Evolutionary conservation across 192 early-diverging fungal species (phyloP), one percentile per base, ranked within the genome.

Genomic region (Globomyces pollinis-pini): DNA sequence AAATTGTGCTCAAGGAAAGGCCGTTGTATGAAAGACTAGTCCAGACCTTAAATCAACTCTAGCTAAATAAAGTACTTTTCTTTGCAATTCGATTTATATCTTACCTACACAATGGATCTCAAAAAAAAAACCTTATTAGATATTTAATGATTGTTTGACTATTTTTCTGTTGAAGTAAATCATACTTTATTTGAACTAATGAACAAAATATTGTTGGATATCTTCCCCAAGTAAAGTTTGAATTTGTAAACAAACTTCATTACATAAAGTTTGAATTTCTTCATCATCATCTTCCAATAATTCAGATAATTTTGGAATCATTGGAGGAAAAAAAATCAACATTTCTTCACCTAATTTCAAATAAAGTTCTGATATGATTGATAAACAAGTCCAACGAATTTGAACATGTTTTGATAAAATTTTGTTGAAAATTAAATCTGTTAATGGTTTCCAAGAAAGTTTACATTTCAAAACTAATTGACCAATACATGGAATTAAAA

Each of bases 251-350:
- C 84, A 86, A 32, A 94, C 78, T 62, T 93, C 85, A 52, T 89
- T 86, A 11, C 86, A 86, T 26, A 81, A 73, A 24, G 76, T 76
- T 68, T 95, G 90, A 2, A 99, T 91, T 43, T 86, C 78, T 33
- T 73, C 67, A 57, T 94, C 89, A 36, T 90, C 88, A 61, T 98
- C 78, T 69, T 99, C 96, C 87, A 94, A 85, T 26, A 96, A 66
- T 70, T 99, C 96, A 1, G 91, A 91, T 65, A 99, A 65, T 64
- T 87, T 88, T 4, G 96, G 91, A 43, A 99, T 89, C 34, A 91
- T 96, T 68, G 96, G 93, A 9, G 94, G 91, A 68, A 99, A 76
- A 56, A 92, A 71, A 24, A 90, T 76, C 32, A 96, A 73, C 73
- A 89, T 92, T 64, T 94, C 93, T 64, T 99, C 96, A n/a, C 94